phyloP scores from a whole-genome alignment of 192 early-diverging fungal genomes.

The Rhizoclosmatium sp. region DNA sequence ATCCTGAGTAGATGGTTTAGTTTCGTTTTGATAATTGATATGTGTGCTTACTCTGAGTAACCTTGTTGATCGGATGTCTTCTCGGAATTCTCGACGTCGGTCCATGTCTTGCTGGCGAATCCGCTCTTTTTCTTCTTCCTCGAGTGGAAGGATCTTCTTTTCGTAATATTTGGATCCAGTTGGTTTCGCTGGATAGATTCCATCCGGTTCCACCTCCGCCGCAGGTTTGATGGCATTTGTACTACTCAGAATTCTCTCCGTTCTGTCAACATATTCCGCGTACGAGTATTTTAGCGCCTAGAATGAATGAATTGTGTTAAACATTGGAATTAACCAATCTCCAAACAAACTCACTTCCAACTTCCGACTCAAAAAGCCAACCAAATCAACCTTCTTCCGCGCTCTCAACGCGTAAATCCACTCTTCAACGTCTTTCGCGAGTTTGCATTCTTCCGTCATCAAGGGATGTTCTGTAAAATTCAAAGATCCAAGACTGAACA shows the following conservation, averaged over 20 bases:
- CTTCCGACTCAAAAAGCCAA: slow-evolving; percentile 47
- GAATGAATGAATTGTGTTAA: neutral
- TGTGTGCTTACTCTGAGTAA: slow-evolving; percentile 42
- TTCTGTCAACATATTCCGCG: slow-evolving; percentile 29
- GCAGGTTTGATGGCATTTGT: neutral
- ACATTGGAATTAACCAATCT: slow-evolving; percentile 8
- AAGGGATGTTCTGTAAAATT: slow-evolving; percentile 55
- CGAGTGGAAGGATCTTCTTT: slow-evolving; percentile 3
- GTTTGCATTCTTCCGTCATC: slow-evolving; percentile 53
- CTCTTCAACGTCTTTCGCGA: slow-evolving; percentile 49
- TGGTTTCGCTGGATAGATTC: slow-evolving; percentile 46
- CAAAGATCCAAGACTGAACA: slow-evolving; percentile 48
- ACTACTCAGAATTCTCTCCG: neutral
- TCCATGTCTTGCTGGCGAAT: slow-evolving; percentile 3
- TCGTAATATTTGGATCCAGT: slow-evolving; percentile 24
- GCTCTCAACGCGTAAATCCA: slow-evolving; percentile 40
- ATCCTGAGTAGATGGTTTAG: slow-evolving; percentile 35
- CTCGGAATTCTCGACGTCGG: slow-evolving; percentile 31
- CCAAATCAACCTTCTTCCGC: slow-evolving; percentile 41
- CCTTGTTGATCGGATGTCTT: slow-evolving; percentile 48
- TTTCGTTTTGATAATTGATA: neutral
- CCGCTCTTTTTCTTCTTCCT: slow-evolving; percentile 17
- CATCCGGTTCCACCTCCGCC: slow-evolving; percentile 37
- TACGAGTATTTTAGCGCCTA: slow-evolving; percentile 37
- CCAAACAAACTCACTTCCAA: slow-evolving; percentile 37